Base-by-base conservation (phyloP, 2,329 filamentous ascomycete genomes). In the Raffaelea albimanens region DNA sequence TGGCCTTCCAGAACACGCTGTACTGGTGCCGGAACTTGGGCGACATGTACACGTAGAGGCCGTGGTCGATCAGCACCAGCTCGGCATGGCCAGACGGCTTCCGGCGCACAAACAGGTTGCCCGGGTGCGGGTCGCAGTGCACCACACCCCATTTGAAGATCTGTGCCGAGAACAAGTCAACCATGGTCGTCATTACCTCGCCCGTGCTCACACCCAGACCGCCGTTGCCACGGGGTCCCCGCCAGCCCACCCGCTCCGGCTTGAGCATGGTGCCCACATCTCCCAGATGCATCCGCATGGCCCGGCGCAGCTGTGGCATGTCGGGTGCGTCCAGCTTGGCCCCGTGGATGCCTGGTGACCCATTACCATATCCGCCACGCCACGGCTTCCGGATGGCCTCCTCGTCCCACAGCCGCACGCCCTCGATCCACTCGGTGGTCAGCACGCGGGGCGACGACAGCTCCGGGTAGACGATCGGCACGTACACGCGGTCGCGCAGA, bases 391-490 rank as follows among this genome's bases (percentile, higher is more conserved):
- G 85, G 60, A 96, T 83, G 46, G 83, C 75, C 49, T 87, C 81
- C 63, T 94, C 94, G 58, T 97, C 91, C 88, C 90, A 95, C 2
- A 98, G 72, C 2, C 90, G 78, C 2, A 95, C 81, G 7, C 93
- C 93, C 65, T 98, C 93, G 50, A 98, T 94, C 93, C 93, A 98
- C 63, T 98, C 93, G 0, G 91, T 89, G 1, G 90, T 94, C 71
- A 98, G 83, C 43, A 98, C 82, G 34, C 93, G 78, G 60, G 75
- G 85, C 16, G 85, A 89, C 45, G 81, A 89, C 23, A 96, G 75
- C 51, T 95, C 88, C 4, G 82, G 73, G 62, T 94, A 91, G 10
- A 95, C 82, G 36, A 81, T 76, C 0, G 93, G 93, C 8, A 98
- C 83, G 62, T 97, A 96, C 2, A 97, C 90, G 29, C 88, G 76